Percentiles rank a stretch among this genome's conserved stretches.
Conservation (phyloP, 345 rosid species). For the Gossypium thurberi region DNA sequence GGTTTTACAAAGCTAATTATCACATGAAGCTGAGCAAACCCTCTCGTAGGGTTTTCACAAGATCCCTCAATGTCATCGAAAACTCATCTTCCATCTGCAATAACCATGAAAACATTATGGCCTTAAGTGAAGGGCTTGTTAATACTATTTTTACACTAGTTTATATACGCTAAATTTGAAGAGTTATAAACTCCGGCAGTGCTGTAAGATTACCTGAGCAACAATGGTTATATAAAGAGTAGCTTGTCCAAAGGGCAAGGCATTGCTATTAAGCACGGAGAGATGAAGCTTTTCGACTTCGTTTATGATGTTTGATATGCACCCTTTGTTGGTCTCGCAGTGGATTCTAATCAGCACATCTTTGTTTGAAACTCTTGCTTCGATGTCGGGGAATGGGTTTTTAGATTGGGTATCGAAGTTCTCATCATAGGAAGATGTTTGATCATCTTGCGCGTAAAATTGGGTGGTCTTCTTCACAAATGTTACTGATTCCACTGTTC, state of each 20-base stretch:
- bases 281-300: slow-evolving; percentile 51
- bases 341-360: slow-evolving; percentile 61
- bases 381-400: slow-evolving; percentile 50
- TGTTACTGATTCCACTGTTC: slow-evolving; percentile 41
- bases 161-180: not conserved
- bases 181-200: not conserved
- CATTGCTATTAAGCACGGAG: slow-evolving; percentile 32
- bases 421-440: slow-evolving; percentile 30
- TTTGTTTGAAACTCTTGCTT: slow-evolving; percentile 47
- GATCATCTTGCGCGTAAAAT: slow-evolving; percentile 25
- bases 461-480: slow-evolving; percentile 46
- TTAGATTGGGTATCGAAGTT: slow-evolving; percentile 15
- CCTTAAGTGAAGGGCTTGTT: not conserved
- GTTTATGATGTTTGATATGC: slow-evolving; percentile 31
- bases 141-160: not conserved
- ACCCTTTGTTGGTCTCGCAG: slow-evolving; percentile 45
- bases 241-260: slow-evolving; percentile 55
- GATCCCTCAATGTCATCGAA: slow-evolving; percentile 39
- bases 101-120: not conserved
- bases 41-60: slow-evolving; percentile 44
- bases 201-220: slow-evolving; percentile 44
- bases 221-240: slow-evolving; percentile 55
- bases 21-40: slow-evolving; percentile 33
- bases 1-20: not conserved
- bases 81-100: slow-evolving; percentile 60